Evolutionary conservation across 768 basidiomycete species (phyloP).

Genomic region (Sarcodon aspratus): DNA sequence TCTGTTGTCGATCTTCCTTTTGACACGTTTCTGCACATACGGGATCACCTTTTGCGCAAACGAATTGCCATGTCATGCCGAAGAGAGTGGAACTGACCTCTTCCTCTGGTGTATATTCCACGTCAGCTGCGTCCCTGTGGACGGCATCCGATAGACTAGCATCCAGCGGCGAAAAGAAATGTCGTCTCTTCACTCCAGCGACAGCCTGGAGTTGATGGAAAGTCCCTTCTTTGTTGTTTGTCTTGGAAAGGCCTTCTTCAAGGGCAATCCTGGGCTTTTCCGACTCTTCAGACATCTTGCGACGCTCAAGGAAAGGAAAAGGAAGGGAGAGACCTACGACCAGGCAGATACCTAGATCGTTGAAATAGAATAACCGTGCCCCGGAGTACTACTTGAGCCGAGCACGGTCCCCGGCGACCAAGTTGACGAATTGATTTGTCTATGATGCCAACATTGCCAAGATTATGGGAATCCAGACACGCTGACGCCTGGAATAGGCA

Average conservation of each 20-base stretch:
- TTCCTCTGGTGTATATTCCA: slow-evolving; percentile 38
- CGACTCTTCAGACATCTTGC: not conserved
- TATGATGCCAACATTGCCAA: no score
- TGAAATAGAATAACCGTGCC: no score
- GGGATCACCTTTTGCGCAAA: not conserved
- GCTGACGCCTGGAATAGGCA: no score
- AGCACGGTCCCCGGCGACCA: no score
- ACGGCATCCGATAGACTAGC: slow-evolving; percentile 35
- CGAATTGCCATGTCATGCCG: no score
- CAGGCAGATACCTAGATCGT: no score
- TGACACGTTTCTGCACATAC: slow-evolving; percentile 25
- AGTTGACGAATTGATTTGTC: no score
- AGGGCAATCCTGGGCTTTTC: not conserved
- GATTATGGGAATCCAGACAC: no score
- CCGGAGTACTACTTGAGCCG: no score
- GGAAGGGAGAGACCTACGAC: no score
- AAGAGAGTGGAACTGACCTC: slow-evolving; percentile 21
- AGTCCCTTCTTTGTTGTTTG: slow-evolving; percentile 23
- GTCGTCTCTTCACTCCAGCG: slow-evolving; percentile 2
- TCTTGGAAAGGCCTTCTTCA: slow-evolving; percentile 3
- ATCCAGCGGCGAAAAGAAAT: slow-evolving; percentile 18
- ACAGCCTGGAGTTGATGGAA: slow-evolving; percentile 27
- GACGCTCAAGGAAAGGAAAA: no score
- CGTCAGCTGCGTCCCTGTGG: slow-evolving; percentile 33
- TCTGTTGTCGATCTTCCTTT: slow-evolving; percentile 37